Evolutionary conservation across 768 basidiomycete species (phyloP), one percentile per base, ranked within the genome.

Genomic region (Macrolepiota dolichaula): DNA sequence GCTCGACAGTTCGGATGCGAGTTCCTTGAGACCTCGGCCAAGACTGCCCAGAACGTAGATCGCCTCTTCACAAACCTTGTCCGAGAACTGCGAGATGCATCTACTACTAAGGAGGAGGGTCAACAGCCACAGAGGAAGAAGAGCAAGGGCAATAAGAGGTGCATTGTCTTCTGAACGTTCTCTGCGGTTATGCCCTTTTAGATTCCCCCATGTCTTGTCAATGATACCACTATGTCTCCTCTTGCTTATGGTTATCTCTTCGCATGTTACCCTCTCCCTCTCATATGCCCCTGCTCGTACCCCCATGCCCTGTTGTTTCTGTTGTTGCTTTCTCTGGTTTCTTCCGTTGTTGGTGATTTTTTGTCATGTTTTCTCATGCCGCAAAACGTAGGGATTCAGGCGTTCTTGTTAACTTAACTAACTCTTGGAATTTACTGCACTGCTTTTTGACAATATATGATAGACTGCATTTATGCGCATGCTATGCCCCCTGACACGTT

Each of bases 1-100:
- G 96, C 97, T 35, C 82, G 86, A 65, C 80, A 85, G 56, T 88
- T 96, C 65, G 92, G 92, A 54, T 97, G 94, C 78, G 91, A 92
- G 62, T 96, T 98, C 74, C 87, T 94, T 73, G 96, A 98, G 74
- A 95, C 96, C 35, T 92, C 89, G n/a, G 96, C 96, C 38, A 96
- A 96, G 80, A 95, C 93, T 38, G 88, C 95, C 51, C 81, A 87
- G 69, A 96, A 98, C 70, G 92, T 98, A 62, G 94, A 98, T 70
- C 81, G 83, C 13, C 86, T 96, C 32, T 98, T 98, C 75, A 92
- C 85, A 69, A 89, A 83, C 65, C 85, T 96, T 63, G 93, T 98
- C 59, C 89, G 92, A 62, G 83, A 85, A 51, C 80, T 94, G 71
- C 90, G 92, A 78, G 79, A 85, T 68, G 89, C 86, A 70, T 67